These are phyloP conservation scores for Fusarium sp. DNA, from an alignment of 2,329 filamentous ascomycete genomes.

Conservation along the genomic window DNA sequence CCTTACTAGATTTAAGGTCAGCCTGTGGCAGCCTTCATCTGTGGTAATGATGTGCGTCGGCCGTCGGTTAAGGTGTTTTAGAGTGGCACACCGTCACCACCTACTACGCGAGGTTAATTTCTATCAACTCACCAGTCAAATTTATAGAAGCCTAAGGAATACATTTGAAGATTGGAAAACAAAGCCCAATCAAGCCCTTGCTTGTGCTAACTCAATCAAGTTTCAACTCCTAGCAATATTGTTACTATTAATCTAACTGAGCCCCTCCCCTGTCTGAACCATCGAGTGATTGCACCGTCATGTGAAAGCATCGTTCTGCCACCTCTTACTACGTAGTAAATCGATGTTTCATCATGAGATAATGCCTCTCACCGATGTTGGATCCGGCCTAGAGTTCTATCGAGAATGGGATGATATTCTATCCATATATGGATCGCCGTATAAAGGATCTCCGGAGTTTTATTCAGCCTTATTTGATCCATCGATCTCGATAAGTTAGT, in stretches of 20 bases:
- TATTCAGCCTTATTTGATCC: background rate
- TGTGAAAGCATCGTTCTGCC: slow-evolving; percentile 30
- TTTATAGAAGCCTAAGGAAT: slow-evolving; percentile 14
- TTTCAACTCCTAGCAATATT: background rate
- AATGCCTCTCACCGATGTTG: slow-evolving; percentile 3
- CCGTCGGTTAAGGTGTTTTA: slow-evolving; percentile 30
- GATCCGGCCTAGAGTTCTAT: background rate
- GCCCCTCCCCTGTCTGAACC: slow-evolving; percentile 6
- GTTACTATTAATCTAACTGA: background rate
- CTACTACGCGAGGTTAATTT: slow-evolving; percentile 31
- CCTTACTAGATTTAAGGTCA: slow-evolving; percentile 11
- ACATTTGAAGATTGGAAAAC: background rate
- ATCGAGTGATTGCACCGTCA: slow-evolving; percentile 28
- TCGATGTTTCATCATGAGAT: slow-evolving; percentile 22
- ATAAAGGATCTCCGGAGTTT: background rate
- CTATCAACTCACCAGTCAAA: slow-evolving; percentile 7
- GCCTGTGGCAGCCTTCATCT: slow-evolving; percentile 11
- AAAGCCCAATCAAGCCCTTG: background rate
- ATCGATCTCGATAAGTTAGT: background rate
- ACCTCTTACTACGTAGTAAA: slow-evolving; percentile 2
- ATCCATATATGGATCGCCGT: background rate
- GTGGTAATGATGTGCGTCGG: slow-evolving; percentile 29
- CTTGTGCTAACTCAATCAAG: background rate
- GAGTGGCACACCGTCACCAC: slow-evolving; percentile 29
- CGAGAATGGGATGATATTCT: background rate